Evolutionary conservation across 1,139 yeast species (phyloP).

Genomic region (Candida sojae): DNA sequence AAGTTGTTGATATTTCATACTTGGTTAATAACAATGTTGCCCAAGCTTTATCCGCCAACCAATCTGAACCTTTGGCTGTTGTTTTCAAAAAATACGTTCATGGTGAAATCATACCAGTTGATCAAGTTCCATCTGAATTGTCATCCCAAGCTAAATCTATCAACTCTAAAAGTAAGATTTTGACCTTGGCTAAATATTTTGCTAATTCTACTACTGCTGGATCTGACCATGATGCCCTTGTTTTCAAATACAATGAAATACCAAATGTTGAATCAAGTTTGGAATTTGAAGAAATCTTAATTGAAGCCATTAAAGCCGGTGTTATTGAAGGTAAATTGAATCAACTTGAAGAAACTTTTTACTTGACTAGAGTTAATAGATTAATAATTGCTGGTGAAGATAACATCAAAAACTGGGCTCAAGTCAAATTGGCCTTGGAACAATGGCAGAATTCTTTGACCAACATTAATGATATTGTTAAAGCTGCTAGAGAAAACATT

Average conservation of each 20-base stretch:
- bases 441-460: slow-evolving; percentile 45
- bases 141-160: slow-evolving; percentile 25
- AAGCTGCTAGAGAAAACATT: slow-evolving; percentile 46
- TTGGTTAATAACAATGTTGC: slow-evolving; percentile 45
- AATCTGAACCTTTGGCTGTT: slow-evolving; percentile 25
- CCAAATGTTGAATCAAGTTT: slow-evolving; percentile 33
- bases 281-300: slow-evolving; percentile 45
- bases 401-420: slow-evolving; percentile 38
- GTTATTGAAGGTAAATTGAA: slow-evolving; percentile 51
- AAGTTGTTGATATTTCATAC: slow-evolving; percentile 46
- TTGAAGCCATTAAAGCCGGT: slow-evolving; percentile 46
- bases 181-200: slow-evolving; percentile 45
- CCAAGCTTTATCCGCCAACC: slow-evolving; percentile 26
- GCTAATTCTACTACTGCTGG: slow-evolving; percentile 19
- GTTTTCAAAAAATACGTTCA: slow-evolving; percentile 36
- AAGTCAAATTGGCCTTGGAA: slow-evolving; percentile 35
- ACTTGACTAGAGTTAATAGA: slow-evolving; percentile 45
- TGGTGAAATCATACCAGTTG: slow-evolving; percentile 30
- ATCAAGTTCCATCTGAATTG: slow-evolving; percentile 15
- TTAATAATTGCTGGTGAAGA: slow-evolving; percentile 43
- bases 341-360: slow-evolving; percentile 46
- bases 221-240: slow-evolving; percentile 15
- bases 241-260: slow-evolving; percentile 40
- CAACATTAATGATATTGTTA: slow-evolving; percentile 46
- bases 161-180: slow-evolving; percentile 40